Conservation (phyloP, 2,329 filamentous ascomycete genomes). For the Lecanicillium sp. region DNA sequence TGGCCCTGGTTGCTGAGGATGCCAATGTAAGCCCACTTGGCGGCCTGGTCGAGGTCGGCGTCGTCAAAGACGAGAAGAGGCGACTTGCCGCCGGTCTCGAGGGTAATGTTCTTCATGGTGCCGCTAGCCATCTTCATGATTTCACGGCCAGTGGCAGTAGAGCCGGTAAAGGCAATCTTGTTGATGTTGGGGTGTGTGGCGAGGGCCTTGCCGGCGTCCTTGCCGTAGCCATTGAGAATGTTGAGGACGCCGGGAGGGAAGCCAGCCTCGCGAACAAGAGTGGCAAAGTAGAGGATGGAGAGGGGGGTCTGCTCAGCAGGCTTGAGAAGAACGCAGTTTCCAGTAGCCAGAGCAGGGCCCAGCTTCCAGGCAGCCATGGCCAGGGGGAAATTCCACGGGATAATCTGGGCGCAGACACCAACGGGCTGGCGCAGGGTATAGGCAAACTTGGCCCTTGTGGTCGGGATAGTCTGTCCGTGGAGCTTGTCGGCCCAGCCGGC, state of each 20-base stretch:
- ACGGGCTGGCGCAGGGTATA: conserved; percentile 70
- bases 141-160: conserved; percentile 60
- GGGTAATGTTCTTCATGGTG: conserved; percentile 57
- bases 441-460: conserved; percentile 58
- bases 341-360: conserved; percentile 59
- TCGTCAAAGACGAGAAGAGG: conserved; percentile 57
- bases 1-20: conserved; percentile 56
- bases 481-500: conserved; percentile 74
- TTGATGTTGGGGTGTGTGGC: conserved; percentile 60
- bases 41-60: conserved; percentile 58
- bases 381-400: conserved; percentile 64
- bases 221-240: conserved; percentile 63
- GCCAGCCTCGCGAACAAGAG: conserved; percentile 61
- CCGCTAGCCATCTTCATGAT: conserved; percentile 70
- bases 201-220: conserved; percentile 59
- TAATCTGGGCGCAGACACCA: conserved; percentile 69
- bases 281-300: conserved; percentile 56
- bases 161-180: conserved; percentile 75
- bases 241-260: conserved; percentile 75
- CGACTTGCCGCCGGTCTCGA: conserved; percentile 61
- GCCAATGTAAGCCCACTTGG: conserved; percentile 46
- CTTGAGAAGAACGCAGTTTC: conserved; percentile 57
- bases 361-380: conserved; percentile 56
- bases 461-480: conserved; percentile 67
- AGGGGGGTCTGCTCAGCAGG: conserved; percentile 60